Conservation (phyloP, 768 basidiomycete genomes). For the Rubroboletus satanas region DNA sequence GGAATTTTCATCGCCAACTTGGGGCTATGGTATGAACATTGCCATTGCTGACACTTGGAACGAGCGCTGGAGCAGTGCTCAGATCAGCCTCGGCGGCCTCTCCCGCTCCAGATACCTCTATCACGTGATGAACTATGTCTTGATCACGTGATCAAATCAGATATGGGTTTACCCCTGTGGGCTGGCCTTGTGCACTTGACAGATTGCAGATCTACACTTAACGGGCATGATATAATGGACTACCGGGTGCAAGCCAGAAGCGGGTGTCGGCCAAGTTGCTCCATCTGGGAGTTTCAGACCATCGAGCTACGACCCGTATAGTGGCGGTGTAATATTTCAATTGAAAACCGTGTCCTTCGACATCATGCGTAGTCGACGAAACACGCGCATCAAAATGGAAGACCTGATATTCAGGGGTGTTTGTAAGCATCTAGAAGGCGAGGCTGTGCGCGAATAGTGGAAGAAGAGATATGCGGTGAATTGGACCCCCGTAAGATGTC, state of each 20-base stretch:
- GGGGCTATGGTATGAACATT: background rate
- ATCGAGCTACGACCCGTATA: constrained; percentile 1
- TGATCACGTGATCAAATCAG: background rate
- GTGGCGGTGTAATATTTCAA: constrained; percentile 12
- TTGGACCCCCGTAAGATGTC: constrained; percentile 9
- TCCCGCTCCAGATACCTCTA: too few relatives aligned
- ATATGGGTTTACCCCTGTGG: constrained; percentile 4
- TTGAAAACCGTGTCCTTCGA: constrained; percentile 14
- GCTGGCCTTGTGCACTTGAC: too few relatives aligned
- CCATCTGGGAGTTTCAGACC: constrained; percentile 11
- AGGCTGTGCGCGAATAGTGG: constrained; percentile 21
- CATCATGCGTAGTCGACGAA: constrained; percentile 30
- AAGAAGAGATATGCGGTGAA: constrained; percentile 17
- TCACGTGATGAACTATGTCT: background rate
- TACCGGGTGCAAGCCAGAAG: constrained; percentile 3
- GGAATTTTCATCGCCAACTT: background rate
- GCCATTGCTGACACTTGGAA: background rate
- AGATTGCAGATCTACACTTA: too few relatives aligned
- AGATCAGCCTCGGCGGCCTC: too few relatives aligned
- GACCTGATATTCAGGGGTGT: constrained; percentile 27
- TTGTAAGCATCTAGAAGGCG: constrained; percentile 15
- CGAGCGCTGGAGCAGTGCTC: too few relatives aligned
- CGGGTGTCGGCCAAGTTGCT: constrained; percentile 4
- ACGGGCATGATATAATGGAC: constrained; percentile 8
- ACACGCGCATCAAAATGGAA: constrained; percentile 39